Base-by-base conservation (phyloP, 169 alveolate species). In the Eimeria zaria region DNA sequence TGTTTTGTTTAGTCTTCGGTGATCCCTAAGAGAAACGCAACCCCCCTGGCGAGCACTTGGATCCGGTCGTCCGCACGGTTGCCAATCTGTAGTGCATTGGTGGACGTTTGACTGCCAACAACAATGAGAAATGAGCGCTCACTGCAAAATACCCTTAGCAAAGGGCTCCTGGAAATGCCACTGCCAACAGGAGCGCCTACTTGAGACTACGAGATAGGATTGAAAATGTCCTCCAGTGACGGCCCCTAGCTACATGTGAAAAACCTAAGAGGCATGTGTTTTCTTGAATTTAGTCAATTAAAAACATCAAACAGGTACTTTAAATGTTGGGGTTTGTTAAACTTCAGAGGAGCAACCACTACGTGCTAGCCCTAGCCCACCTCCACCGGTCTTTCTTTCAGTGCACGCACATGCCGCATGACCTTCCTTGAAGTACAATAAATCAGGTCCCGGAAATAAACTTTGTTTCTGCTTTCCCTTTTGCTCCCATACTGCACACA, bases 351-450 rank as follows among this genome's bases (percentile, higher is more conserved):
- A 80, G 60, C 67, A 80, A 46, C 69, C 69, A 80, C 89, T 69
- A 46, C 64, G 27, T 8, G 89, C 60, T 80, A 46, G 69, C 46
- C 64, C 46, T 80, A 46, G 48, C 64, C 67, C 89, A 80, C 60
- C 67, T 80, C 69, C 89, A 48, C 69, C 67, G 60, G 67, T 46
- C 69, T 46, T 80, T 46, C 44, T 14, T 39, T 80, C 69, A 80
- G 69, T 80, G 67, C 69, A 8, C 46, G n/a, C 60, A 11, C 46
- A n/a, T 67, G 33, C 83, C 51, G 18, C 46, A 48, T 48, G 69
- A 80, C n/a, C 89, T 46, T 46, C 69, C n/a, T 51, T 48, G 7
- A 11, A 27, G 7, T 80, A 16, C 44, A 20, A 24, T 30, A 9
- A 22, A 46, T 3, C 62, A n/a, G 0, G 44, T 41, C 51, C 0